These are phyloP conservation scores for Naganishia randhawae DNA, from an alignment of 768 basidiomycete species.

Conservation along the genomic window DNA sequence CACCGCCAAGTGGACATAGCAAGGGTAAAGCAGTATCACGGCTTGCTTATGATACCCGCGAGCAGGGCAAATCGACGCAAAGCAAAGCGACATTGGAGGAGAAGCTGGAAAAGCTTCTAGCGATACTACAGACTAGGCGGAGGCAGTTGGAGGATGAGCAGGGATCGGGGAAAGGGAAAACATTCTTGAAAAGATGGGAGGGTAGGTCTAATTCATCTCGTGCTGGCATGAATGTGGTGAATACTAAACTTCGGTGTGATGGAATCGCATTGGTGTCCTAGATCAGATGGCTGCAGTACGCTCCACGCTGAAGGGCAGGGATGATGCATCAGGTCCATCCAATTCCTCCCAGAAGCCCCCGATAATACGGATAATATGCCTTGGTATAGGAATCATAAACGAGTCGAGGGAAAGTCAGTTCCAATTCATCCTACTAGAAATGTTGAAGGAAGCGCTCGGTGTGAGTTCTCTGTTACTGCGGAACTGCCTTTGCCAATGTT, in stretches of 20 bases:
- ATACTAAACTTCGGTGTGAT: background rate
- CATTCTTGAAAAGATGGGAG: constrained; percentile 4
- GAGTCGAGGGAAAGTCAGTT: constrained; percentile 20
- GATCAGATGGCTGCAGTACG: constrained; percentile 5
- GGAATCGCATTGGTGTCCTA: background rate
- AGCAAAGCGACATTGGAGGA: background rate
- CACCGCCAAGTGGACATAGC: background rate
- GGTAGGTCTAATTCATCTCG: background rate
- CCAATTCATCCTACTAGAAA: constrained; percentile 10
- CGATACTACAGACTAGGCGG: constrained; percentile 2
- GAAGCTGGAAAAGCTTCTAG: constrained; percentile 9
- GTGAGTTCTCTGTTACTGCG: background rate
- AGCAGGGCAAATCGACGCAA: background rate
- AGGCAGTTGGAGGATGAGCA: constrained; percentile 1
- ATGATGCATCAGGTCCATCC: background rate
- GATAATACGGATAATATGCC: constrained; percentile 9
- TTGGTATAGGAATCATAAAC: constrained; percentile 13
- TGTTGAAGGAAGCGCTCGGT: constrained; percentile 1
- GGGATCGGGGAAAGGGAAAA: background rate
- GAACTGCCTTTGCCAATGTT: too few species aligned
- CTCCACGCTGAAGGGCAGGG: background rate
- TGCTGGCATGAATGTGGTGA: background rate
- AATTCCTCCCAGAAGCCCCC: background rate
- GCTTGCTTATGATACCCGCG: background rate
- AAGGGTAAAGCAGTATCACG: background rate